phyloP scores from a whole-genome alignment of 495 filamentous ascomycete species.

The Durotheca rogersii region DNA sequence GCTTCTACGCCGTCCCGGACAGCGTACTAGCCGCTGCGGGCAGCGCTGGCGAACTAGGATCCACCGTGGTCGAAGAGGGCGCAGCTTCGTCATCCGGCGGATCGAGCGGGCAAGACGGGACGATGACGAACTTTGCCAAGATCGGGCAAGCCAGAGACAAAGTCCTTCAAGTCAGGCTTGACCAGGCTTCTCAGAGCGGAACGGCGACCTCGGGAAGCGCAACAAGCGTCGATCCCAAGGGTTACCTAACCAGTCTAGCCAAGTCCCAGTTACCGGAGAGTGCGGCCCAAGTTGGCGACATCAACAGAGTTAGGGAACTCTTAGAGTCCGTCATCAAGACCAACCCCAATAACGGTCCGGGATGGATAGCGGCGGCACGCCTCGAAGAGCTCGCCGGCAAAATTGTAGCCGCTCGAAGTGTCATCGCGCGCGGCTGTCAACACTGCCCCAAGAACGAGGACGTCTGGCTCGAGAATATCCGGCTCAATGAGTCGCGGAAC shows the following conservation, averaged over 20 bases:
- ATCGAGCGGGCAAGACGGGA: conserved; percentile 66
- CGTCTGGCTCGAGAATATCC: conserved; percentile 92
- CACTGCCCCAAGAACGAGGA: conserved; percentile 93
- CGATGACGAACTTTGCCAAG: conserved; percentile 96
- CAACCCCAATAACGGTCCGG: conserved; percentile 92
- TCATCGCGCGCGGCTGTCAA: conserved; percentile 83
- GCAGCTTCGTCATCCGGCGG: conserved; percentile 45
- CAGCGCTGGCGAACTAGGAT: conserved; percentile 77
- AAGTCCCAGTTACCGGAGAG: conserved; percentile 75
- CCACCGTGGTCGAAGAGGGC: conserved; percentile 79
- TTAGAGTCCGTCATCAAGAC: conserved; percentile 94
- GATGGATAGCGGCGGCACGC: conserved; percentile 92
- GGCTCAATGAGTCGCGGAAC: conserved; percentile 86
- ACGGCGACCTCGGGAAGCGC: conserved; percentile 76
- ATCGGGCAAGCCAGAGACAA: conserved; percentile 95
- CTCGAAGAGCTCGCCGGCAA: conserved; percentile 91
- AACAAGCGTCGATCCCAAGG: conserved; percentile 91
- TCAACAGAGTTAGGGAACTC: conserved; percentile 91
- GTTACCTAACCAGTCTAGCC: conserved; percentile 88
- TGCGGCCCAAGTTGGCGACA: conserved; percentile 84
- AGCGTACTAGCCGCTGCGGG: conserved; percentile 88
- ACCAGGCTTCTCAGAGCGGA: conserved; percentile 75
- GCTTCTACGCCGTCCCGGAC: conserved; percentile 96
- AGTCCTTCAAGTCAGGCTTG: conserved; percentile 85
- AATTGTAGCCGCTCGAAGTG: conserved; percentile 77